Evolutionary conservation across 768 basidiomycete genomes (phyloP).

Genomic region (Boletus pseudopeckii): DNA sequence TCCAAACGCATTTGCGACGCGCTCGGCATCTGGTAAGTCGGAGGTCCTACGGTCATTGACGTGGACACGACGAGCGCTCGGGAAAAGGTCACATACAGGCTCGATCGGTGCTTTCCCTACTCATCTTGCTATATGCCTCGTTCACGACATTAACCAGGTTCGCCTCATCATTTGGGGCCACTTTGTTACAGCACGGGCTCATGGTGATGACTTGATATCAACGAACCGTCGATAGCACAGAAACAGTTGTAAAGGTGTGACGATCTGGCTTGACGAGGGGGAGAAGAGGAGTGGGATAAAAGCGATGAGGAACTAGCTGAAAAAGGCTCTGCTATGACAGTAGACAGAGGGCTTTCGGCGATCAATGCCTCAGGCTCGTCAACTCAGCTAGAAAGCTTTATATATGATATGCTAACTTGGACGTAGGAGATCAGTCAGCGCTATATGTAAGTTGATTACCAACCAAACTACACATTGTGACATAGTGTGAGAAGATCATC

Average conservation of each 20-base stretch:
- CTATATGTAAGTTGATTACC: too few species aligned
- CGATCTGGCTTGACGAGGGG: too few species aligned
- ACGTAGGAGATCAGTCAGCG: too few species aligned
- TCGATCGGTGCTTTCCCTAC: conserved; percentile 3
- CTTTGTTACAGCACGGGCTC: neutral
- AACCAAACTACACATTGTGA: too few species aligned
- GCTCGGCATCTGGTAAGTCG: conserved; percentile 9
- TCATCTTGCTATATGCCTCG: conserved; percentile 12
- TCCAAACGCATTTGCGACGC: conserved; percentile 39
- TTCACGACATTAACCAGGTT: conserved; percentile 3
- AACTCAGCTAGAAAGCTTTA: too few species aligned
- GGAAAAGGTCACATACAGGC: conserved; percentile 9
- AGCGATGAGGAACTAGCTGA: too few species aligned
- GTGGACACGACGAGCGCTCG: neutral
- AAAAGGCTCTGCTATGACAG: too few species aligned
- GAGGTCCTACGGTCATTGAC: neutral
- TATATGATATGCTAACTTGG: too few species aligned
- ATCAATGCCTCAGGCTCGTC: too few species aligned
- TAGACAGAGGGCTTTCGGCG: too few species aligned
- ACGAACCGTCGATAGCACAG: neutral
- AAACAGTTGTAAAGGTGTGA: neutral
- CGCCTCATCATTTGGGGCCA: neutral
- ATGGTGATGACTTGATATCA: neutral
- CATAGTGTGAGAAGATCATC: too few species aligned
- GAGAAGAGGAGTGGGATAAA: too few species aligned